phyloP scores from a whole-genome alignment of 345 rosid species.

The Eucalyptus marginata region DNA sequence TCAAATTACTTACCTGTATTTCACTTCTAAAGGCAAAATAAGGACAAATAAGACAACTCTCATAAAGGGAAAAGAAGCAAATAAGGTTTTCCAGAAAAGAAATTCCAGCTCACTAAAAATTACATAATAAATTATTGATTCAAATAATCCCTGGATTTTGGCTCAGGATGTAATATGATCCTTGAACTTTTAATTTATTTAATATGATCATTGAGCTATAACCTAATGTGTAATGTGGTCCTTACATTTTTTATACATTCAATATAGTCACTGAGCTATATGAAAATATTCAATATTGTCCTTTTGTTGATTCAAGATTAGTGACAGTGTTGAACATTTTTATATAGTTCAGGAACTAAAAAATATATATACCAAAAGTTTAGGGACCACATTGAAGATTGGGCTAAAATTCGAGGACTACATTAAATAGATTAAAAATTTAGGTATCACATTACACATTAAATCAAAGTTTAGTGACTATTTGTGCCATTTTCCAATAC shows the following conservation, averaged over 20 bases:
- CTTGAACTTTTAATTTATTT: no score
- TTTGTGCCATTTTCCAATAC: neutral
- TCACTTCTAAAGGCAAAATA: neutral
- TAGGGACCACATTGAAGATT: neutral
- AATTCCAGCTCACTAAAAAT: neutral
- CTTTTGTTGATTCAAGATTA: no score
- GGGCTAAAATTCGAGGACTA: neutral
- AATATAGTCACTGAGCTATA: no score
- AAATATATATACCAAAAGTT: neutral
- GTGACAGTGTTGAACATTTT: neutral
- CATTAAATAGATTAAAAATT: no score
- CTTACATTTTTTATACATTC: neutral
- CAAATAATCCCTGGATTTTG: neutral
- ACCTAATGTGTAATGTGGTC: neutral
- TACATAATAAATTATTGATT: neutral
- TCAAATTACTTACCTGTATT: neutral
- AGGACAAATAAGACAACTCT: neutral
- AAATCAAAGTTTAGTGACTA: neutral
- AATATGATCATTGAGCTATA: no score
- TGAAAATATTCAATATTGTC: no score
- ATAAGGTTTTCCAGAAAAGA: neutral
- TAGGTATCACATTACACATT: no score
- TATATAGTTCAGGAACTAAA: no score
- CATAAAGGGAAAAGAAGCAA: neutral
- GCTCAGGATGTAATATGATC: fast-evolving